Base-by-base conservation (phyloP, 164 flowering plant species). In the Magnolia sinica region DNA sequence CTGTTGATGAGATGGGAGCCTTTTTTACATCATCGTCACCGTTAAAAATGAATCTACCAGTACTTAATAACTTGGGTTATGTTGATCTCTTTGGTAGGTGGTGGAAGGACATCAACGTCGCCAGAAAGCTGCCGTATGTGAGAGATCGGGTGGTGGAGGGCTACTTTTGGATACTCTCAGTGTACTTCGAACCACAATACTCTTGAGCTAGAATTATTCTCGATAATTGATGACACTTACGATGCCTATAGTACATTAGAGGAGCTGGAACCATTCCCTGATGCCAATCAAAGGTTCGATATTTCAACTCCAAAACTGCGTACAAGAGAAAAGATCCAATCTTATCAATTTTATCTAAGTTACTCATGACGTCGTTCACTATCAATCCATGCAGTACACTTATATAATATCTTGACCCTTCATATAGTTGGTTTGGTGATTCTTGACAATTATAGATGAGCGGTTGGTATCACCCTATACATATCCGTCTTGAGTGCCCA, bases 251-350 rank as follows among this genome's bases (percentile, higher is more conserved):
- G 78, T 50, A 79, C 80, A 11, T 18, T 73, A 4, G 86, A 82
- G 23, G 86, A 84, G 55, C 74, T 76, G 2, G 20, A 73, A 16
- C 77, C 78, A 2, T 76, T 84, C 52, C 73, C 84, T 0, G 79
- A 84, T 10, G 81, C 75, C 45, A 52, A 79, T 20, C 27, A 81
- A 29, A 79, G 86, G 86, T 81, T 69, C n/a, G 23, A n/a, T 9
- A 8, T 9, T 9, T 49, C 11, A 13, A 7, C 11, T 20, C 8
- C 59, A 20, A 11, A 19, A 73, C 5, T 1, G 59, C 8, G 49
- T 5, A 1, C 7, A 58, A 27, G 27, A 27, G 27, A 27, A 27
- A 27, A 0, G 27, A 27, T 27, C 27, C 27, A 27, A 27, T 27
- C 27, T 27, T 8, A 9, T 59, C 19, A 3, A 22, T 24, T 0